A percentile compares a stretch with the other conserved stretches of the same genome.
Conservation (phyloP, 2,329 filamentous ascomycete genomes). For the Verticillium zaregamsianum region DNA sequence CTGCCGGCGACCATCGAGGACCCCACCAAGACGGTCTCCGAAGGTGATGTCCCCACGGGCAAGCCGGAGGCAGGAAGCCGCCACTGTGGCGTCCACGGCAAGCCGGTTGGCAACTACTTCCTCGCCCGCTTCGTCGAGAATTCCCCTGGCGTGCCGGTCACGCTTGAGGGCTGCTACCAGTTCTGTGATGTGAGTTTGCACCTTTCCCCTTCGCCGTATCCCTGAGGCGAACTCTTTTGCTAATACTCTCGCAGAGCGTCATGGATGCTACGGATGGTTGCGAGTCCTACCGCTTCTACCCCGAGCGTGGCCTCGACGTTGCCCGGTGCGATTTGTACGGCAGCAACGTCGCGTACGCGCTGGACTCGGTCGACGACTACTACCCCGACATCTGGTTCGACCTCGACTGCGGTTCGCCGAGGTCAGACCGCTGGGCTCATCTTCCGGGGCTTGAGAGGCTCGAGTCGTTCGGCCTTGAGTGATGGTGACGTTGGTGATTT, state of each 20-base stretch:
- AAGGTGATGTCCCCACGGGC: constrained; percentile 22
- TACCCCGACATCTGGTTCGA: constrained; percentile 30
- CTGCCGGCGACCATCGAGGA: constrained; percentile 18
- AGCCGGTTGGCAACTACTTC: constrained; percentile 29
- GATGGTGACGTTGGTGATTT: not conserved
- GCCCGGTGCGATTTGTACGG: constrained; percentile 32
- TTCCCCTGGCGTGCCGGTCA: constrained; percentile 24
- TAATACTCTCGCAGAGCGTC: constrained; percentile 19
- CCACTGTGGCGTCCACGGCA: constrained; percentile 35
- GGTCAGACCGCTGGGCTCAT: constrained; percentile 15
- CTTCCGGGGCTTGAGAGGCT: constrained; percentile 9
- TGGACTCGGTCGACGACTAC: constrained; percentile 22
- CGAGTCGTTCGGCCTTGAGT: constrained; percentile 6
- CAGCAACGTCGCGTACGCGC: constrained; percentile 22
- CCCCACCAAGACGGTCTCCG: constrained; percentile 26
- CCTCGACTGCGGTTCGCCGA: constrained; percentile 29
- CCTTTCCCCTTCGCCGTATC: not conserved
- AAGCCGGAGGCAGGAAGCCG: constrained; percentile 20
- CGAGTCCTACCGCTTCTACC: constrained; percentile 30
- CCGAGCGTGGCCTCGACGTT: constrained; percentile 21
- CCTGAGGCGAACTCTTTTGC: not conserved
- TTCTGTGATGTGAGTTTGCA: constrained; percentile 30
- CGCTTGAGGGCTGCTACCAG: constrained; percentile 35
- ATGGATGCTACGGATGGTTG: constrained; percentile 26
- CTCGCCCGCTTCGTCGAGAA: constrained; percentile 34